These are phyloP conservation scores for Aspergillus biplanus DNA, from an alignment of 495 filamentous ascomycete species.

Conservation along the genomic window DNA sequence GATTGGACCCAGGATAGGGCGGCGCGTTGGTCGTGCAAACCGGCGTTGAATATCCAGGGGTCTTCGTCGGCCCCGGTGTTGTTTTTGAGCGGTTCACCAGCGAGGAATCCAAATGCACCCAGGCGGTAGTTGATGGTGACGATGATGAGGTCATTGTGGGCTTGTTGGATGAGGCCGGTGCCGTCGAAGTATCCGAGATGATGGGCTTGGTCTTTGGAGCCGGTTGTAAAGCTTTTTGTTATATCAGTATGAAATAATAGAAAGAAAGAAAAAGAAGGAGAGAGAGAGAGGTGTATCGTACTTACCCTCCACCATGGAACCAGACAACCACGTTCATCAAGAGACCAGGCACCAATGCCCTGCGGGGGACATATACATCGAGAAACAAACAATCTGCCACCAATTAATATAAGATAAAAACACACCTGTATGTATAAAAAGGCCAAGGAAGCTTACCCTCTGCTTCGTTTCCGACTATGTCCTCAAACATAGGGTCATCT, in stretches of 20 bases:
- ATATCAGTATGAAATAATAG: background rate
- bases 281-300: background rate
- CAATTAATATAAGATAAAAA: background rate
- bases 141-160: slow-evolving; percentile 42
- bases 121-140: slow-evolving; percentile 52
- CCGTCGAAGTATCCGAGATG: slow-evolving; percentile 25
- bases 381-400: slow-evolving; percentile 46
- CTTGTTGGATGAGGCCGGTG: slow-evolving; percentile 15
- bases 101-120: slow-evolving; percentile 56
- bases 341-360: slow-evolving; percentile 32
- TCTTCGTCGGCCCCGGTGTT: slow-evolving; percentile 23
- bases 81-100: slow-evolving; percentile 50
- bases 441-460: slow-evolving; percentile 3
- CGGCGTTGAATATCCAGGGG: slow-evolving; percentile 42
- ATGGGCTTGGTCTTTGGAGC: slow-evolving; percentile 30
- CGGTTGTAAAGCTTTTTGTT: slow-evolving; percentile 22
- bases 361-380: slow-evolving; percentile 43
- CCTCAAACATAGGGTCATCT: slow-evolving; percentile 21
- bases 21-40: slow-evolving; percentile 52
- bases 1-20: slow-evolving; percentile 37
- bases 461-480: background rate
- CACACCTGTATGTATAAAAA: too few species aligned
- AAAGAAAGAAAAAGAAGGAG: background rate
- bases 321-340: slow-evolving; percentile 28
- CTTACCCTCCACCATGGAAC: slow-evolving; percentile 32